Base-by-base conservation (phyloP, 2,329 filamentous ascomycete genomes). In the Alternaria brassicae region DNA sequence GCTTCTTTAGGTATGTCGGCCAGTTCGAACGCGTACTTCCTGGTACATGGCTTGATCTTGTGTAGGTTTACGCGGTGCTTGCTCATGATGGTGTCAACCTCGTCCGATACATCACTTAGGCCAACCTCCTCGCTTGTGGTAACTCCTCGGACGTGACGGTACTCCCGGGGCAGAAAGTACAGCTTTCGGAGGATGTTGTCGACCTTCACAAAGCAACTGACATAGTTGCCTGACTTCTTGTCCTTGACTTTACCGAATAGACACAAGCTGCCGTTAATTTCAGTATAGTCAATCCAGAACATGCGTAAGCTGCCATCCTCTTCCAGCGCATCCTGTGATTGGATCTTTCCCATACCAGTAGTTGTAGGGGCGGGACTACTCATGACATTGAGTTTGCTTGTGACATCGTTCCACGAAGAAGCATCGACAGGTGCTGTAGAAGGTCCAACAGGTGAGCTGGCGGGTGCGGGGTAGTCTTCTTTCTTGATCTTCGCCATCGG, bases 221-320 rank as follows among this genome's bases (percentile, higher is more conserved):
- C 90, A 74, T 91, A 93, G 41, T 83, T 83, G 51, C 86, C 88
- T 1, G 87, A 91, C 70, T 88, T 90, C 78, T 93, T 97, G 81
- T 97, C 93, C 70, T 93, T 88, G 23, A 97, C 94, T 75, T 99
- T 99, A 64, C 95, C 95, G 73, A 99, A 98, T 10, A 99, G 85
- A 76, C 93, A 98, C 9, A 99, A 82, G 68, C 89, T 95, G 59
- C 94, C 94, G 71, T 93, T 93, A 74, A 97, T 83, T 75, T 99
- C 95, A 1, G 90, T 92, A 73, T 97, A 99, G 78, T 99, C 95
- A 7, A 91, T 90, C 95, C 95, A 99, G 81, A 97, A 99, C 82
- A 99, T 92, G 67, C 90, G 89, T 28, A 99, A 83, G 68, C 91
- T 96, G 34, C 94, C 95, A 72, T 99, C 93, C 63, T 91, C 88